A percentile compares a stretch with the other conserved stretches of the same genome.
phyloP scores from a whole-genome alignment of 306 rosid genomes.

The Vigna trinervia region DNA sequence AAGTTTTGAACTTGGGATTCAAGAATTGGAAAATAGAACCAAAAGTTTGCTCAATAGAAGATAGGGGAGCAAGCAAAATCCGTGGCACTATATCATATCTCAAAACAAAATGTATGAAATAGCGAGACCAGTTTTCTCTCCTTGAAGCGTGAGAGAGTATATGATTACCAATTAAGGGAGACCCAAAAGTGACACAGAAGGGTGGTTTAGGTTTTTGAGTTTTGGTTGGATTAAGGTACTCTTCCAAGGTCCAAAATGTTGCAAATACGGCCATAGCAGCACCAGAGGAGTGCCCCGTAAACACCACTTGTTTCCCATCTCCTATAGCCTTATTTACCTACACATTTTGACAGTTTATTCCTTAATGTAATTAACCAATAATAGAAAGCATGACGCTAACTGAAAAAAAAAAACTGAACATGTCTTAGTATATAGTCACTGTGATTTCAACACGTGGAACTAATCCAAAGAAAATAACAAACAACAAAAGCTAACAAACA shows the following conservation, averaged over 20 bases:
- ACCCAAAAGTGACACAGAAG: constrained; percentile 77
- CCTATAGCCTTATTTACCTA: constrained; percentile 58
- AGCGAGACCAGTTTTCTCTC: constrained; percentile 72
- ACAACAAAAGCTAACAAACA: not conserved
- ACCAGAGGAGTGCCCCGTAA: constrained; percentile 78
- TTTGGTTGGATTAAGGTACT: constrained; percentile 12
- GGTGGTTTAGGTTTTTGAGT: constrained; percentile 27
- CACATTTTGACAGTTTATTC: constrained; percentile 13
- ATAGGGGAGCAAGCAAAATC: constrained; percentile 66
- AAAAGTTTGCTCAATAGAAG: constrained; percentile 45
- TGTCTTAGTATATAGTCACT: not conserved
- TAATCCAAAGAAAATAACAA: not conserved
- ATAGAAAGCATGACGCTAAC: constrained; percentile 43
- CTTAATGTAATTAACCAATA: constrained; percentile 50
- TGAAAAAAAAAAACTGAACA: not conserved
- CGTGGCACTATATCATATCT: constrained; percentile 75
- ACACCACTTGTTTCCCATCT: constrained; percentile 53
- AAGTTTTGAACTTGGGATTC: constrained; percentile 8
- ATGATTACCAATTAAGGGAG: constrained; percentile 75
- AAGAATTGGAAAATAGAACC: constrained; percentile 47
- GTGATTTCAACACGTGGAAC: not conserved
- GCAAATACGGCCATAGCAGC: constrained; percentile 73
- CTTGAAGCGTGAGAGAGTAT: constrained; percentile 63
- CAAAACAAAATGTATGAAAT: constrained; percentile 67
- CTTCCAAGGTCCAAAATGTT: constrained; percentile 68